Percentiles rank a stretch among this genome's conserved stretches.
phyloP scores from a whole-genome alignment of 495 filamentous ascomycete genomes.

The Penicillium longicatenatum region DNA sequence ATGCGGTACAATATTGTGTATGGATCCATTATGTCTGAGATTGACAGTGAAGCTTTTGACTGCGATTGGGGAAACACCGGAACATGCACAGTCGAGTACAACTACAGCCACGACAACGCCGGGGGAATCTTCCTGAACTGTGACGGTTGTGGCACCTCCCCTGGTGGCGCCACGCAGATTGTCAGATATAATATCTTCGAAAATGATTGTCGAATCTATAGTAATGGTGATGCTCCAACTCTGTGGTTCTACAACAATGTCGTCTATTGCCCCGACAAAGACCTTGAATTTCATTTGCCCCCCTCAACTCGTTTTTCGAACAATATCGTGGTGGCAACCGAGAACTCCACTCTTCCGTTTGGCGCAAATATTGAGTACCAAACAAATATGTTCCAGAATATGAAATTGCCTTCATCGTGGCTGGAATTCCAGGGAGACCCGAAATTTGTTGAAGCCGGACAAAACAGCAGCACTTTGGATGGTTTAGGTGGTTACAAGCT shows the following conservation, averaged over 20 bases:
- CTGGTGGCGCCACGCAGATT: slow-evolving; percentile 13
- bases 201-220: slow-evolving; percentile 15
- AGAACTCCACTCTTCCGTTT: slow-evolving; percentile 9
- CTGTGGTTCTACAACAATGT: slow-evolving; percentile 17
- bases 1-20: slow-evolving; percentile 16
- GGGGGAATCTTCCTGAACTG: slow-evolving; percentile 15
- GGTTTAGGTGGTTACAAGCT: too few relatives aligned
- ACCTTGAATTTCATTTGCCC: slow-evolving; percentile 9
- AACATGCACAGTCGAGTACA: slow-evolving; percentile 18
- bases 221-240: slow-evolving; percentile 10
- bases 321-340: slow-evolving; percentile 15
- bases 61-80: slow-evolving; percentile 15
- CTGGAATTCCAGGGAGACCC: too few relatives aligned
- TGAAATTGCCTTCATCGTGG: too few relatives aligned
- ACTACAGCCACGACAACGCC: slow-evolving; percentile 18
- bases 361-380: slow-evolving; percentile 9
- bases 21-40: slow-evolving; percentile 13
- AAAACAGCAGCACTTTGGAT: too few relatives aligned
- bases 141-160: slow-evolving; percentile 13
- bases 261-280: slow-evolving; percentile 14
- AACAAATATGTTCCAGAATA: slow-evolving; percentile 9
- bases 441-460: too few relatives aligned
- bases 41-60: slow-evolving; percentile 18
- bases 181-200: slow-evolving; percentile 17
- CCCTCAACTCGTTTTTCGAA: slow-evolving; percentile 13